These are phyloP conservation scores for Rutstroemia sp. DNA, from an alignment of 2,329 filamentous ascomycete genomes.

Conservation along the genomic window DNA sequence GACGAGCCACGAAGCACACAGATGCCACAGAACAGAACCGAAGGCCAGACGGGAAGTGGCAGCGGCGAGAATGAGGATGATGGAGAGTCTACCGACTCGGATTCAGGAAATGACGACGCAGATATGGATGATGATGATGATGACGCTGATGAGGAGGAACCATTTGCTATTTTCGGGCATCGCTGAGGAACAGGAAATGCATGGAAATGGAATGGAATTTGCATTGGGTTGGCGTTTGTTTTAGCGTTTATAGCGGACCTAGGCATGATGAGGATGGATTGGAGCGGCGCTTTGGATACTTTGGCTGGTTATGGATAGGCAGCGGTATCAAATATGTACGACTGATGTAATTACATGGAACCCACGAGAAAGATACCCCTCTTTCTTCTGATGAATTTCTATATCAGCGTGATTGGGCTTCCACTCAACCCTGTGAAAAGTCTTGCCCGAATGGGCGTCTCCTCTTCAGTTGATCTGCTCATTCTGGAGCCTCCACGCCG, in stretches of 20 bases:
- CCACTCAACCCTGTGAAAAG: too few relatives aligned
- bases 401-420: not conserved
- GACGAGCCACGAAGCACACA: conserved; percentile 33
- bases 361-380: not conserved
- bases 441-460: too few relatives aligned
- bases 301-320: not conserved
- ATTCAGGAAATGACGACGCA: conserved; percentile 25
- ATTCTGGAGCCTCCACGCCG: too few relatives aligned
- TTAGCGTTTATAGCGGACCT: not conserved
- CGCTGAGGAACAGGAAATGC: conserved; percentile 27
- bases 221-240: conserved; percentile 6
- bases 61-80: conserved; percentile 33
- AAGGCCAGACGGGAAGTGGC: conserved; percentile 24
- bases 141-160: conserved; percentile 37
- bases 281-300: conserved; percentile 3
- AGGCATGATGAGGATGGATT: not conserved
- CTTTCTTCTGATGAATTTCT: not conserved
- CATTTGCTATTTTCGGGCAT: conserved; percentile 46
- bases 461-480: too few relatives aligned
- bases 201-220: not conserved
- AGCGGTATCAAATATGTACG: not conserved
- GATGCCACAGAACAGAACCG: conserved; percentile 22
- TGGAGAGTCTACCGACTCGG: conserved; percentile 14
- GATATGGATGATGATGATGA: conserved; percentile 32
- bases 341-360: conserved; percentile 2